Evolutionary conservation across 225 moss, liverwort and hornwort genomes (phyloP), one percentile per base, ranked within the genome.

Genomic region (Bryum argenteum): DNA sequence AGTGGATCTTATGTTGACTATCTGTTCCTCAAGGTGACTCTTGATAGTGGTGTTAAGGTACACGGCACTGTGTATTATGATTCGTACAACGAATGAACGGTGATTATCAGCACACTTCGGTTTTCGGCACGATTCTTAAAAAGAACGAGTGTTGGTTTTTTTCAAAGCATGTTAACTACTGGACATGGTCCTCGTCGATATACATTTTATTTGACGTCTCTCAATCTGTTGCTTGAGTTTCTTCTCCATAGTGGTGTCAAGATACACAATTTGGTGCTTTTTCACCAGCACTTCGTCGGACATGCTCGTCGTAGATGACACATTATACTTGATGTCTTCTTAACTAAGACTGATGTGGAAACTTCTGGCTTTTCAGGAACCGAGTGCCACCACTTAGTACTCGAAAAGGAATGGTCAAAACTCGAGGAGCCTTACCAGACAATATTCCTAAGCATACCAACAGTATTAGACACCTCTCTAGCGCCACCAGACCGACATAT

Each of bases 401-500:
- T 96, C 18, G 93, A 96, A 67, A 77, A 72, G 10, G 63, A 81
- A 16, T 96, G 93, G 93, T 84, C 91, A 61, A 93, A 84, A 52
- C 60, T 96, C 47, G 91, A 93, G 81, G 88, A 89, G 51, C 79
- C 96, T 0, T 96, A 93, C 66, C 82, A 87, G 26, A 93, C 93
- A 0, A 90, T 96, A 15, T 96, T 96, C 67, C 52, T 96, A 75
- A 93, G 96, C 84, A 96, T 96, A 53, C 96, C 96, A 6, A 96
- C 93, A 21, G 58, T 91, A 18, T 33, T 96, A 81, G 96, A 93
- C 63, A 50, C 93, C 0, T 89, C 90, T 1, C 80, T 96, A 23
- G 96, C 96, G 45, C 96, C 96, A 4, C 80, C 83, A 22, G 93
- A 80, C 17, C 87, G 87, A 55, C 96, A 96, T 63, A 91, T 96